Percentiles rank a stretch among this genome's conserved stretches.
phyloP scores from a whole-genome alignment of 306 rosid species.

The Potentilla sterilis region DNA sequence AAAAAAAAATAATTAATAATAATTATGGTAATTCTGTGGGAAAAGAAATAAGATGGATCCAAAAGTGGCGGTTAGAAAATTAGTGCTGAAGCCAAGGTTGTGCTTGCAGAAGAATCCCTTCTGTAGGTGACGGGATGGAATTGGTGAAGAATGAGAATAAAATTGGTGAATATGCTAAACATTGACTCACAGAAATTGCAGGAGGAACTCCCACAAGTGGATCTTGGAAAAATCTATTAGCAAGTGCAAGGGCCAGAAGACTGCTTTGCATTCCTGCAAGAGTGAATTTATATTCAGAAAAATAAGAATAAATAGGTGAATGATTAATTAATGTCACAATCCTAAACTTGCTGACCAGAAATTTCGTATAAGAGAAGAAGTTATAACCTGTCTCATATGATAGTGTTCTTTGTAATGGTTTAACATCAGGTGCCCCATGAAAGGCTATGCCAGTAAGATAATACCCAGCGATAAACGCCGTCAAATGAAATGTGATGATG shows the following conservation, averaged over 20 bases:
- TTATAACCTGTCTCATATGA: constrained; percentile 83
- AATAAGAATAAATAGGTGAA: background rate
- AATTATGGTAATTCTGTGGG: background rate
- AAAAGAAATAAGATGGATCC: background rate
- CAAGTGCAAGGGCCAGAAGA: constrained; percentile 95
- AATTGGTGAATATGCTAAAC: background rate
- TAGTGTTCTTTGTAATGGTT: constrained; percentile 81
- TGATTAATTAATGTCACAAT: constrained; percentile 6
- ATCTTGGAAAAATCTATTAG: constrained; percentile 82
- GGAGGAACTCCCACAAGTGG: constrained; percentile 85
- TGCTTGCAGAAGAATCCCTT: background rate
- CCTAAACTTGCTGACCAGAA: constrained; percentile 6
- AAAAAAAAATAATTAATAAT: background rate
- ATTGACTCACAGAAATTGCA: constrained; percentile 79
- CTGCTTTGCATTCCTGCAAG: constrained; percentile 95
- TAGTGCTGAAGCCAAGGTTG: background rate
- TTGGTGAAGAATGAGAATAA: constrained; percentile 17
- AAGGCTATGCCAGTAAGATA: constrained; percentile 61
- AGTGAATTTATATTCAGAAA: background rate
- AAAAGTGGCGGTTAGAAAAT: background rate
- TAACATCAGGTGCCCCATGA: constrained; percentile 50
- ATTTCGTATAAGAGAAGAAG: constrained; percentile 20
- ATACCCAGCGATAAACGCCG: constrained; percentile 78
- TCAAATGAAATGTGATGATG: constrained; percentile 63
- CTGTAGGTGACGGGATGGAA: background rate